Percentiles rank a stretch among this genome's conserved stretches.
Conservation (phyloP, 129 eudicot genomes). For the Centaurea solstitialis region DNA sequence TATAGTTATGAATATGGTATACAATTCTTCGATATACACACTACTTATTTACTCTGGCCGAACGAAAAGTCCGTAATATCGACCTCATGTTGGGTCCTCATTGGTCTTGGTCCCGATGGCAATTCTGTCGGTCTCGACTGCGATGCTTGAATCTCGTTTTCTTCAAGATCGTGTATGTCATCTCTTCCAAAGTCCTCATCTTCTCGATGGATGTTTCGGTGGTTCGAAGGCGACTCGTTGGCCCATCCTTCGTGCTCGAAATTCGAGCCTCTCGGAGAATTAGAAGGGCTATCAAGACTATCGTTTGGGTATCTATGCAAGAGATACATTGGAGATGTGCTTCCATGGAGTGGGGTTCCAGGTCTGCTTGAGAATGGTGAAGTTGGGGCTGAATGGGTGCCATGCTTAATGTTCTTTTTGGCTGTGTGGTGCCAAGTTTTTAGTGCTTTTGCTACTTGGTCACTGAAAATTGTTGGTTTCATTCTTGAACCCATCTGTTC, state of each 20-base stretch:
- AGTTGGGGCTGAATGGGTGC: slow-evolving; percentile 36
- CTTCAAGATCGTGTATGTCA: slow-evolving; percentile 8
- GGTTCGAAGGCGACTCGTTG: slow-evolving; percentile 27
- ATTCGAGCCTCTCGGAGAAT: slow-evolving; percentile 41
- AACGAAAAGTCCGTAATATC: slow-evolving; percentile 40
- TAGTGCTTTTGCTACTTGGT: slow-evolving; percentile 57
- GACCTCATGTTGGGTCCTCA: slow-evolving; percentile 35
- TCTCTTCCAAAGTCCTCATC: slow-evolving; percentile 8
- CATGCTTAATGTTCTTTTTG: slow-evolving; percentile 48
- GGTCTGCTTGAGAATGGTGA: slow-evolving; percentile 69
- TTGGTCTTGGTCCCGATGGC: slow-evolving; percentile 18
- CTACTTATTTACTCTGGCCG: background rate
- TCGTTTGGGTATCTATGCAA: slow-evolving; percentile 39
- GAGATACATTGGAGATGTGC: slow-evolving; percentile 55
- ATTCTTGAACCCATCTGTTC: slow-evolving; percentile 68
- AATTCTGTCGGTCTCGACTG: slow-evolving; percentile 13
- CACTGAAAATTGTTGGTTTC: slow-evolving; percentile 65
- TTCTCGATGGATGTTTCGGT: background rate
- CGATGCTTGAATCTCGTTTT: slow-evolving; percentile 24
- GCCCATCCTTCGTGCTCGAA: slow-evolving; percentile 42
- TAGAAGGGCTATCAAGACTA: slow-evolving; percentile 31
- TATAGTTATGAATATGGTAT: background rate
- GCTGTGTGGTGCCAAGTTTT: slow-evolving; percentile 61
- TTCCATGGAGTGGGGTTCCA: slow-evolving; percentile 47
- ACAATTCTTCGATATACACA: background rate